These are phyloP conservation scores for Gossypium longicalyx DNA, from an alignment of 345 rosid species.

Conservation along the genomic window DNA sequence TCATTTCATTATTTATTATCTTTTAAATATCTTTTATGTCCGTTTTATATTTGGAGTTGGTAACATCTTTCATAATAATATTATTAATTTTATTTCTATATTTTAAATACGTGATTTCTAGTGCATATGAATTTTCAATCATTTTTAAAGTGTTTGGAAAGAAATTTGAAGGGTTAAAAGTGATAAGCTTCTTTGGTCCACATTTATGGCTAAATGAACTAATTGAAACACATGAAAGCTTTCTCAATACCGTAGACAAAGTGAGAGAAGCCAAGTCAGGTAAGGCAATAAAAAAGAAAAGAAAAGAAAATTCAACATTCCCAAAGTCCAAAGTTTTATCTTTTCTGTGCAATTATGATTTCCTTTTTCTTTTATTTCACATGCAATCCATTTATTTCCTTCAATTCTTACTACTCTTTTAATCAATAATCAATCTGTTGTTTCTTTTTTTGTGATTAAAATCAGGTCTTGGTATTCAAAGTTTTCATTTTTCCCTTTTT, in stretches of 20 bases:
- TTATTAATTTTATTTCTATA: no score
- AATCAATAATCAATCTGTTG: background rate
- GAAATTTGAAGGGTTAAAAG: background rate
- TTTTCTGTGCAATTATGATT: background rate
- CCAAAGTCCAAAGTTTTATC: background rate
- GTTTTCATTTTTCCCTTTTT: background rate
- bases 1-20: no score
- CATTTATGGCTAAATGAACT: slow-evolving; percentile 13
- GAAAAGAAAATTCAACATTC: background rate
- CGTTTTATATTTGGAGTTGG: fast-evolving
- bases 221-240: background rate
- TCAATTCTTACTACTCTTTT: slow-evolving; percentile 1
- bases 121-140: no score
- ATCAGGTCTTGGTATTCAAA: slow-evolving; percentile 8
- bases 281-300: background rate
- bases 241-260: background rate
- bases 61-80: no score
- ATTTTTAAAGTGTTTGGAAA: no score
- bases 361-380: background rate
- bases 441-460: background rate
- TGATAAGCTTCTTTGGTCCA: background rate
- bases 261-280: background rate
- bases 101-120: no score
- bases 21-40: no score
- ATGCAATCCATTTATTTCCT: background rate